Conservation (phyloP, 495 filamentous ascomycete species). For the Podospora fimiseda region DNA sequence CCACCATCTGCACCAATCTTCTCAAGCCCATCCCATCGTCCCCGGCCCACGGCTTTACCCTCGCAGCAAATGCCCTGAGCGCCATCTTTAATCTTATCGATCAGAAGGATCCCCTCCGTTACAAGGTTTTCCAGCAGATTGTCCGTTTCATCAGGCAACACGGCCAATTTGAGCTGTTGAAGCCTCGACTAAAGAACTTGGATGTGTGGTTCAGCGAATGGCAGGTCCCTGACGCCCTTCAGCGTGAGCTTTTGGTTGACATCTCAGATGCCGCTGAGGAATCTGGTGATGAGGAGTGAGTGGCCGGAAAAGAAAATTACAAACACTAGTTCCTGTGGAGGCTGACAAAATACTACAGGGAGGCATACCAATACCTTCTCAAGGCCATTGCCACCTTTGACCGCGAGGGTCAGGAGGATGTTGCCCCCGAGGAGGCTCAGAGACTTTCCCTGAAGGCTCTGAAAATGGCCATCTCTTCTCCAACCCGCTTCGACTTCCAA, state of each 20-base stretch:
- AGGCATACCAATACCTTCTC: slow-evolving; percentile 75
- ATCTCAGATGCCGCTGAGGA: slow-evolving; percentile 74
- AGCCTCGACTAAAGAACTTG: slow-evolving; percentile 68
- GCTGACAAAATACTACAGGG: slow-evolving; percentile 29
- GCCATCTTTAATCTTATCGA: slow-evolving; percentile 95
- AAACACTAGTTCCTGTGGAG: not conserved
- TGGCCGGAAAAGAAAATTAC: slow-evolving; percentile 3
- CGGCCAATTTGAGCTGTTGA: slow-evolving; percentile 71
- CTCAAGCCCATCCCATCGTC: slow-evolving; percentile 79
- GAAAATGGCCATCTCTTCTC: slow-evolving; percentile 69
- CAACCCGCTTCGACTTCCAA: slow-evolving; percentile 84
- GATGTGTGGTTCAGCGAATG: slow-evolving; percentile 76
- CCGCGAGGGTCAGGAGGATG: slow-evolving; percentile 50
- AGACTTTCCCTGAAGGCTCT: slow-evolving; percentile 78
- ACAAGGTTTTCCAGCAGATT: slow-evolving; percentile 81
- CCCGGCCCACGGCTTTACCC: slow-evolving; percentile 70
- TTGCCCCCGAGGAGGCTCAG: slow-evolving; percentile 63
- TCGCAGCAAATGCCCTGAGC: slow-evolving; percentile 81
- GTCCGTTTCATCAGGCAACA: slow-evolving; percentile 67
- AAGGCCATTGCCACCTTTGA: slow-evolving; percentile 79
- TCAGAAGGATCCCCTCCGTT: slow-evolving; percentile 66
- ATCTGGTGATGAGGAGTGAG: slow-evolving; percentile 65
- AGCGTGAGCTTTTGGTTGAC: slow-evolving; percentile 71
- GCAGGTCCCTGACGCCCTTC: slow-evolving; percentile 74
- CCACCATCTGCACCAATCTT: slow-evolving; percentile 79